Conservation (phyloP, 768 basidiomycete genomes). For the Mycena latifolia region DNA sequence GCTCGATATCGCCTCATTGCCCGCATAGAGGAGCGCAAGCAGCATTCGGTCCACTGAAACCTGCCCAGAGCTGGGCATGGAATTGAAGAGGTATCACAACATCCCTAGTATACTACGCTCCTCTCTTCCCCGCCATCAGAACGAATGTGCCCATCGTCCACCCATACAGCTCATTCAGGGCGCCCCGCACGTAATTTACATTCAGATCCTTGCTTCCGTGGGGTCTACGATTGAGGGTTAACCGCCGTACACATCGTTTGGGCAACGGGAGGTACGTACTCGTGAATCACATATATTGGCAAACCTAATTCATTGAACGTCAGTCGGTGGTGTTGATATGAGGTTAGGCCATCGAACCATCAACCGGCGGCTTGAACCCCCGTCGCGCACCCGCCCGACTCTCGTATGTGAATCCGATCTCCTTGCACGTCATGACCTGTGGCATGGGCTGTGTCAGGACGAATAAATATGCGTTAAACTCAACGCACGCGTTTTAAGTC, state of each 20-base stretch:
- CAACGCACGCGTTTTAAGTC: neutral
- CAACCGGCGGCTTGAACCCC: neutral
- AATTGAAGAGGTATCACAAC: too few relatives aligned
- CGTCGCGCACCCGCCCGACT: neutral
- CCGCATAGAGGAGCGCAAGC: too few relatives aligned
- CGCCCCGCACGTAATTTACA: neutral
- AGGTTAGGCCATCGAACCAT: too few relatives aligned
- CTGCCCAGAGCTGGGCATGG: too few relatives aligned
- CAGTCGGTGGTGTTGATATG: neutral
- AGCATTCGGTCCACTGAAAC: too few relatives aligned
- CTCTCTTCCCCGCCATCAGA: too few relatives aligned
- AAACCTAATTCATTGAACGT: neutral
- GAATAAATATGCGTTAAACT: neutral
- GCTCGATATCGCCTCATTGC: too few relatives aligned
- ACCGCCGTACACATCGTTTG: too few relatives aligned
- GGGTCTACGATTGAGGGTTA: neutral
- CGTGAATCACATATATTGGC: neutral
- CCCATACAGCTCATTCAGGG: neutral
- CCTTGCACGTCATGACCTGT: constrained; percentile 4
- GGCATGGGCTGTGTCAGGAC: neutral
- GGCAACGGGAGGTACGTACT: neutral
- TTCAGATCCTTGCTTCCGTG: neutral
- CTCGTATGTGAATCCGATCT: neutral
- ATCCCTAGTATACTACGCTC: too few relatives aligned
- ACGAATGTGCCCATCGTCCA: constrained; percentile 1